Evolutionary conservation across 441 rosid species (phyloP), one percentile per base, ranked within the genome.

Genomic region (Dalechampia spathulata): DNA sequence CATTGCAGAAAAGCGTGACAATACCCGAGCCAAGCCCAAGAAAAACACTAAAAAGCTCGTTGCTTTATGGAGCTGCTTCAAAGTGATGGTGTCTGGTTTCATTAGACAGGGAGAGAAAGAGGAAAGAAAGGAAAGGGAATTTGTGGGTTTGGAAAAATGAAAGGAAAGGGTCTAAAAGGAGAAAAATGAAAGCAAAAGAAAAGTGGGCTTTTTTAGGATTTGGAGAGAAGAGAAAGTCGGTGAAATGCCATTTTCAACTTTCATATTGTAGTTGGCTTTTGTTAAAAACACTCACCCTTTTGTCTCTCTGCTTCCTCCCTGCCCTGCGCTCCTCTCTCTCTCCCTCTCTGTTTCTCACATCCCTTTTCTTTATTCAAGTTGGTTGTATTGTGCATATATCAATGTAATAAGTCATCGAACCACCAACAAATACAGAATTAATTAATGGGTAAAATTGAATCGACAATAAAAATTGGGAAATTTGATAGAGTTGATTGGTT

Each of bases 211-310:
- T 52, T 44, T 45, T 44, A 32, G 47, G 65, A 40, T 61, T 48
- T 36, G 58, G 43, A n/a, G 54, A 47, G 41, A 62, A 10, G 57
- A 40, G 26, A 52, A 50, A 38, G 68, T 62, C 72, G 75, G 76
- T 74, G 78, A 70, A 65, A 75, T 46, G 78, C 75, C 77, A 60
- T 69, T 72, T 72, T 73, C 72, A 75, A 60, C 70, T 66, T 60
- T 72, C 34, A 41, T 56, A 53, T 49, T 62, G 63, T 64, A 3
- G 4, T 30, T 30, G 5, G 26, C 5, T 23, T 34, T 11, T 20
- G 11, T 78, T 39, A 22, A 25, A n/a, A 26, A 37, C 39, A 63
- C 64, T 36, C 70, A 51, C 68, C 65, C 47, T 66, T 68, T 72
- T 69, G 74, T 76, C 70, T 67, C 69, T 21, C 53, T 39, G 19